Base-by-base conservation (phyloP, 1,284 basidiomycete genomes). In the Retiboletus flavoniger region DNA sequence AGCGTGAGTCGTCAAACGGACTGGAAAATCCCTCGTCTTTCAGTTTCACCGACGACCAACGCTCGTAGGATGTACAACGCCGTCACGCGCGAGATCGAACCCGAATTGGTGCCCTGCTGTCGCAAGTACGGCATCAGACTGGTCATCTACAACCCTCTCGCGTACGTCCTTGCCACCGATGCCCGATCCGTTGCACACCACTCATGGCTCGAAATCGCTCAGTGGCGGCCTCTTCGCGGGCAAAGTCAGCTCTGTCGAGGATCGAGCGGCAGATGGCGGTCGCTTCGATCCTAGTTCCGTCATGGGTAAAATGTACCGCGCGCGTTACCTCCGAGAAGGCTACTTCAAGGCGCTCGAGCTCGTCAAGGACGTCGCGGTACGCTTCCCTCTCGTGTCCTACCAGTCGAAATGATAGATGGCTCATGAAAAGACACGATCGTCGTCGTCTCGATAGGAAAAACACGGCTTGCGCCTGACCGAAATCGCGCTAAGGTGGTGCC, bases 91-190 rank as follows among this genome's bases (percentile, higher is more conserved):
- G 74, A 73, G 39, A 79, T 81, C 45, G 81, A 85, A 58, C 56
- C 78, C 1, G 81, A 84, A 64, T 73, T 84, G 21, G 68, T 82
- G n/a, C 80, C 79, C 2, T 81, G 80, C 66, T 73, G 75, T 55
- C 75, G 82, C 50, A 82, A 83, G 62, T 81, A 74, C 63, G 80
- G 78, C 19, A 63, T 86, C 47, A 68, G 79, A 26, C 69, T 83
- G 48, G 80, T 83, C 17, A 70, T 79, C 32, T 74, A 74, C 45
- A 70, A 68, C 45, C 72, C 69, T 35, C 59, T 71, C 4, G 73
- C 70, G 71, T 72, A 51, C 35, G 69, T 58, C 21, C 17, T 39
- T 35, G 10, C 38, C 17, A 21, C 31, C 19, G 21, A 13, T 17
- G 19, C 7, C 31, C 2, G 0, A 8, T 28, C 13, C 17, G n/a